Conservation (phyloP, 2,329 filamentous ascomycete genomes). For the Monosporascus sp. region DNA sequence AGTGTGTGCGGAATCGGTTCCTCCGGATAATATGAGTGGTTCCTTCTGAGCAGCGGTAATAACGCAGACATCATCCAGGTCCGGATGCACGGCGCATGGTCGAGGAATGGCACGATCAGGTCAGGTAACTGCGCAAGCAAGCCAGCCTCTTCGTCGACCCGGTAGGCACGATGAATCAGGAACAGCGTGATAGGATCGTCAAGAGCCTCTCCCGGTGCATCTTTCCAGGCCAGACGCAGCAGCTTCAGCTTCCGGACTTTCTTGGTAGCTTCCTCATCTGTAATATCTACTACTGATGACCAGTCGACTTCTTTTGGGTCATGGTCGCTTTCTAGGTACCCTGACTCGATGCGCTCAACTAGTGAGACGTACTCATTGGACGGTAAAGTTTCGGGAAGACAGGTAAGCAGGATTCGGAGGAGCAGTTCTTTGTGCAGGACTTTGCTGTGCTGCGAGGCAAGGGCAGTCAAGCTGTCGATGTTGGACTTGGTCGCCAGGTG, state of each 20-base stretch:
- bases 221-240: conserved; percentile 48
- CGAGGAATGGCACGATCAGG: conserved; percentile 65
- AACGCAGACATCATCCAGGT: conserved; percentile 66
- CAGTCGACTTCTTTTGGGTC: conserved; percentile 45
- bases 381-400: conserved; percentile 65
- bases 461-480: conserved; percentile 53
- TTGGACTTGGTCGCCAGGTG: conserved; percentile 64
- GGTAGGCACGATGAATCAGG: conserved; percentile 61
- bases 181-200: conserved; percentile 58
- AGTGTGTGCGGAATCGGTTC: conserved; percentile 47
- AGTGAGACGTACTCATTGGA: conserved; percentile 59
- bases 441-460: conserved; percentile 52
- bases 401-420: conserved; percentile 69
- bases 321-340: conserved; percentile 35
- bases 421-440: conserved; percentile 60
- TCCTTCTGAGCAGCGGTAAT: conserved; percentile 63
- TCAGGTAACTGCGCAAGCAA: conserved; percentile 61
- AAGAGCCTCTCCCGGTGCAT: conserved; percentile 41
- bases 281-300: conserved; percentile 50
- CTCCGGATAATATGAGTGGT: conserved; percentile 63
- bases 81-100: conserved; percentile 54
- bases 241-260: conserved; percentile 60
- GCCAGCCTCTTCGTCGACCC: conserved; percentile 68
- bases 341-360: conserved; percentile 50
- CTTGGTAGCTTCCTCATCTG: conserved; percentile 59